A percentile compares a stretch with the other conserved stretches of the same genome.
phyloP scores from a whole-genome alignment of 805 yeast species.

The Zygotorulaspora florentina region DNA sequence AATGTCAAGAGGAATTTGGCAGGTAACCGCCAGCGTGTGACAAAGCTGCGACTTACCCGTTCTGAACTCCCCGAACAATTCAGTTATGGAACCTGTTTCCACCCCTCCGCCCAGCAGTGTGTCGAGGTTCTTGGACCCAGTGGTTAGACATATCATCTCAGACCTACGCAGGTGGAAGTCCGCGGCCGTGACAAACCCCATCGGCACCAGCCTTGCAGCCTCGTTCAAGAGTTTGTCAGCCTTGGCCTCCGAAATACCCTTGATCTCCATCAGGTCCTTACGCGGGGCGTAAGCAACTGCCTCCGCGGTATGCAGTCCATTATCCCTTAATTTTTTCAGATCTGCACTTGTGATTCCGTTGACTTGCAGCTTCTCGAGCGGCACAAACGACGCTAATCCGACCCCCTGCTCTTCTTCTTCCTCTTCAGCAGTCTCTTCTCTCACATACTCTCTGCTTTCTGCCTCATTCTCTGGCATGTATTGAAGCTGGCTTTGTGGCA shows the following conservation, averaged over 20 bases:
- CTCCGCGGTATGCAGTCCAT: conserved; percentile 86
- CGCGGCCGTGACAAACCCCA: conserved; percentile 97
- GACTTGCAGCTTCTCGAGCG: conserved; percentile 45
- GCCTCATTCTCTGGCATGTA: conserved; percentile 2
- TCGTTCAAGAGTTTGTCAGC: conserved; percentile 81
- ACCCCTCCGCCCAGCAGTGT: conserved; percentile 93
- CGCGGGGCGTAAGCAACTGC: conserved; percentile 91
- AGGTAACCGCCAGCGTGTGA: conserved; percentile 93
- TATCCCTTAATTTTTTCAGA: conserved; percentile 71
- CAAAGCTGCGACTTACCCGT: conserved; percentile 97
- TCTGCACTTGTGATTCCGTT: conserved; percentile 83
- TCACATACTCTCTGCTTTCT: conserved; percentile 5
- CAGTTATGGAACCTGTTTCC: conserved; percentile 96
- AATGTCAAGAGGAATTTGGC: conserved; percentile 92
- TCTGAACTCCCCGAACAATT: conserved; percentile 93
- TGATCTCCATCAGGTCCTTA: conserved; percentile 67
- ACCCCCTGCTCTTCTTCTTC: conserved; percentile 49
- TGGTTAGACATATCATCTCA: conserved; percentile 86
- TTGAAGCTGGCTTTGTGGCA: conserved; percentile 11
- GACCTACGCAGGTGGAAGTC: conserved; percentile 88
- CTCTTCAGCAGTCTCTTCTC: conserved; percentile 5
- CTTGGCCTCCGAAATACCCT: conserved; percentile 93
- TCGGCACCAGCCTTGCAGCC: conserved; percentile 82
- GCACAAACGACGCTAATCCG: conserved; percentile 36
- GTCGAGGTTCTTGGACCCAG: conserved; percentile 93